Evolutionary conservation across 2,329 filamentous ascomycete species (phyloP), one percentile per base, ranked within the genome.

Genomic region (Ophiostoma sp.): DNA sequence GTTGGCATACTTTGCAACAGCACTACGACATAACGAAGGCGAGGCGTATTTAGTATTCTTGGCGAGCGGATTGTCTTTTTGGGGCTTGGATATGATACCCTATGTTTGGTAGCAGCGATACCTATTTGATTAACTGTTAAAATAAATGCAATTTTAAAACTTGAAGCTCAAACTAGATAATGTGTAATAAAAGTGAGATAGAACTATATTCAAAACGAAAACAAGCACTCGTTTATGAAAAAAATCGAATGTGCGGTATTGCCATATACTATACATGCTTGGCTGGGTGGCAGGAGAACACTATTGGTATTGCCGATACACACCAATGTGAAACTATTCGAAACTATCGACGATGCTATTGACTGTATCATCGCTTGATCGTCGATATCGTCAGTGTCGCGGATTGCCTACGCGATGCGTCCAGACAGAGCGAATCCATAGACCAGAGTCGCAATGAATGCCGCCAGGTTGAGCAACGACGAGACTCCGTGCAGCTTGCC

Each of bases 401-500:
- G 44, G n/a, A 35, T 27, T 23, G 17, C 27, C 39, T 48, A 82
- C 79, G 67, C 93, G 77, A 67, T 31, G 73, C 86, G 86, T 73
- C 86, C 84, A 15, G 88, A 89, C 65, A 99, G 81, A 10, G 90
- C 85, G 74, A 91, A 85, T 0, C 93, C 94, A 80, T 98, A 98
- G 75, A 84, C 88, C 3, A 96, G 76, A 60, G 89, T 89, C 0
- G 89, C 87, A 60, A 89, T 78, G 67, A 96, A 84, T 0, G 87
- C 90, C 1, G 85, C 79, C 71, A 98, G 77, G 78, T 97, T 97
- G 27, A 96, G 78, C 72, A 96, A 79, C 36, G 91, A 91, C 8
- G 92, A 96, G 67, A 91, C 81, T 6, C 94, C 92, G 79, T 99
- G 95, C 71, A 97, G 79, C 72, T 86, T 86, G 20, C 86, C 87